Percentiles rank a stretch among this genome's conserved stretches.
Conservation (phyloP, 2,329 filamentous ascomycete species). For the Fusarium citri region DNA sequence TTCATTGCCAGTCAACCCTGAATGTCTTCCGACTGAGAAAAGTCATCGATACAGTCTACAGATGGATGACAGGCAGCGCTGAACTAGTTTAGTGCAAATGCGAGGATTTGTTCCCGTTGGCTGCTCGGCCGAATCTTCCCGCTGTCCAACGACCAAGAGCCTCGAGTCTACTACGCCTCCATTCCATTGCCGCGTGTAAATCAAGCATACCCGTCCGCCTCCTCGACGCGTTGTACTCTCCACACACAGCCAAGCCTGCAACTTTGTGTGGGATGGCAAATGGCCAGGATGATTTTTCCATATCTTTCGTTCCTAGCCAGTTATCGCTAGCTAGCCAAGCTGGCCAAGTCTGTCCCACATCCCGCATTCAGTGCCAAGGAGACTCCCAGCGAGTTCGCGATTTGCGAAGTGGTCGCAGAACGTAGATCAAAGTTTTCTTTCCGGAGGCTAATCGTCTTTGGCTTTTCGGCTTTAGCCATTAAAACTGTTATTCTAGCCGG, state of each 20-base stretch:
- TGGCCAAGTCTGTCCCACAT: conserved; percentile 31
- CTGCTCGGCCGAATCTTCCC: conserved; percentile 31
- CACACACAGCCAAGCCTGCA: conserved; percentile 28
- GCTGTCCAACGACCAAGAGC: not conserved
- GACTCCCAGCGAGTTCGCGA: conserved; percentile 11
- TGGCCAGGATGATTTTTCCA: not conserved
- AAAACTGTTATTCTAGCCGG: not conserved
- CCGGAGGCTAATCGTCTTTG: not conserved
- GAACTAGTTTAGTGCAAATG: not conserved
- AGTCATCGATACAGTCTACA: not conserved
- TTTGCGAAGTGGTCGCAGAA: conserved; percentile 24
- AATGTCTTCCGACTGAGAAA: conserved; percentile 4
- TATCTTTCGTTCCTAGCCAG: conserved; percentile 5
- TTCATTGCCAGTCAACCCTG: not conserved
- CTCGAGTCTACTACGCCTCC: conserved; percentile 11
- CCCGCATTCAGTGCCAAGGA: conserved; percentile 32
- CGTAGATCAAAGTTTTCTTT: conserved; percentile 26
- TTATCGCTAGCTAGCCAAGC: conserved; percentile 3
- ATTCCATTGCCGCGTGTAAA: conserved; percentile 34
- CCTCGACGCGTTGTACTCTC: conserved; percentile 42
- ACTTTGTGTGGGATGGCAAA: conserved; percentile 18
- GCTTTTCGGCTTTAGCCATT: conserved; percentile 5
- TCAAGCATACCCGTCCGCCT: conserved; percentile 7
- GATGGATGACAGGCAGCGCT: not conserved
- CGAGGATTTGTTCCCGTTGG: conserved; percentile 25